Evolutionary conservation across 352 stramenopile species (phyloP), one percentile per base, ranked within the genome.

Genomic region (Proteromonas lacertae): DNA sequence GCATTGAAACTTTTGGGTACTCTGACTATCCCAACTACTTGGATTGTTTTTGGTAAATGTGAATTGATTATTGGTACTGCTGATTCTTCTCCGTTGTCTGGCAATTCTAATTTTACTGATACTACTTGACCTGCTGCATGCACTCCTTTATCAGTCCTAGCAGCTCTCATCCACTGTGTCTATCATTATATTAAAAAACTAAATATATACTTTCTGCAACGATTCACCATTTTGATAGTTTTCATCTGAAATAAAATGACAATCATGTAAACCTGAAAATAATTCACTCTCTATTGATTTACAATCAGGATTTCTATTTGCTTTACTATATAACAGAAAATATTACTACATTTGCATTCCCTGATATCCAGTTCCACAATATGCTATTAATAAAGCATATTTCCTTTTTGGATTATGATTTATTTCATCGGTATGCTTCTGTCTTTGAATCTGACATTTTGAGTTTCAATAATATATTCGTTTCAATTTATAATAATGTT

Each of bases 1-100:
- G 34, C 13, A 31, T 39, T 39, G 23, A 39, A 39, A 13, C 22
- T 31, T 17, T 39, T 39, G 3, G 34, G 7, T 3, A 31, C 24
- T 32, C 25, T 29, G 2, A 13, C 31, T 8, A 39, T 29, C 10
- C 2, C 23, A 16, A 28, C 2, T 4, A 31, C 13, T 22, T 13
- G 21, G 9, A 39, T 39, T 2, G 30, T 22, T 16, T 8, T 4
- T n/a, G 34, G 34, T n/a, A 39, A 13, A 13, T 31, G 19, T 1
- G 10, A 24, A 32, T 39, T 39, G 4, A 39, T 1, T 19, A 31
- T 2, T 22, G 4, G 2, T 9, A 39, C 2, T 3, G 31, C 30
- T 24, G 2, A 2, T n/a, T 20, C 31, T 2, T 34, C 29, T 16
- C 4, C 20, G 8, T 26, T 12, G 3, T 2, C 14, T 14, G 31